phyloP scores from a whole-genome alignment of 2,329 filamentous ascomycete genomes.

The Fusarium paranaense region DNA sequence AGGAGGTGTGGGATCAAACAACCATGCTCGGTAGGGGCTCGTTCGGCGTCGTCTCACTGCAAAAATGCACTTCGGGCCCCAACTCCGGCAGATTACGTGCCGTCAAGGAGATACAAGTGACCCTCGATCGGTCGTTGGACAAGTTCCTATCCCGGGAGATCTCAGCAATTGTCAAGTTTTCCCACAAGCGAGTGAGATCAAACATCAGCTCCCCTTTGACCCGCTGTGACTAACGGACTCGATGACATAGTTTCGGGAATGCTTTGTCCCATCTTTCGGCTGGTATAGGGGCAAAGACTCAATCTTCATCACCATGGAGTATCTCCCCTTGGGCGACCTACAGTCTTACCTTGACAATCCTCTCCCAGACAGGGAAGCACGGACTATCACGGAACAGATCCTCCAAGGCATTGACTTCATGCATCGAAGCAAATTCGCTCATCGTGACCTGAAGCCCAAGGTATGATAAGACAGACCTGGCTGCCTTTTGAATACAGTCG shows the following conservation, averaged over 20 bases:
- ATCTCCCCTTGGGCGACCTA: not conserved
- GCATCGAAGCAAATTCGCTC: not conserved
- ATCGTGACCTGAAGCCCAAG: constrained; percentile 1
- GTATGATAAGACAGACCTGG: not conserved
- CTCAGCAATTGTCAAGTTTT: constrained; percentile 1
- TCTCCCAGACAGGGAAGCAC: not conserved
- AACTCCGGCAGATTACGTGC: not conserved
- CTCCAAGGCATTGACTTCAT: constrained; percentile 1
- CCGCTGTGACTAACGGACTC: not conserved
- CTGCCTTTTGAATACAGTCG: too few species aligned
- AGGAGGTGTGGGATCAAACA: not conserved
- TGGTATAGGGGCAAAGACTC: not conserved
- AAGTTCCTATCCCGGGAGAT: not conserved
- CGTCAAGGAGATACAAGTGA: not conserved
- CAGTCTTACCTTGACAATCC: not conserved
- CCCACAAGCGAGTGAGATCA: not conserved
- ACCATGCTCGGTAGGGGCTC: not conserved
- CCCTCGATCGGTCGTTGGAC: too few species aligned
- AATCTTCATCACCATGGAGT: constrained; percentile 10
- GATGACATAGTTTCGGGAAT: not conserved
- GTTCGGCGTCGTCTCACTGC: not conserved
- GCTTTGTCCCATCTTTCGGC: not conserved
- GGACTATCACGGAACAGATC: not conserved
- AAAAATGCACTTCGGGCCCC: not conserved
- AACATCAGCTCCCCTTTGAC: not conserved